These are phyloP conservation scores for Leccinum pachyderme DNA, from an alignment of 1,284 basidiomycete species.

Conservation along the genomic window DNA sequence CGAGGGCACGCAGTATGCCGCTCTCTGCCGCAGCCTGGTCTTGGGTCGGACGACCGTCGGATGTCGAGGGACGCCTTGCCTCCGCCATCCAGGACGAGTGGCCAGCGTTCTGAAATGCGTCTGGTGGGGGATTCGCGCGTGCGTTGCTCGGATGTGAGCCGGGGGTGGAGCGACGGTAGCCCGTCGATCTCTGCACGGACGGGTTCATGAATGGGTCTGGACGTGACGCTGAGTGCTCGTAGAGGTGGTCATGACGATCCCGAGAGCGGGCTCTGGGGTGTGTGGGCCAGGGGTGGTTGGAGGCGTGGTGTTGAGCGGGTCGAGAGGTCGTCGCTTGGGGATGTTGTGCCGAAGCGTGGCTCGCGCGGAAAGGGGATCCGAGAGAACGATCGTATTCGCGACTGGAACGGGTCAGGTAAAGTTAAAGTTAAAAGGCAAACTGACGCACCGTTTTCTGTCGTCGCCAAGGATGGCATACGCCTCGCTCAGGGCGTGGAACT, in stretches of 20 bases:
- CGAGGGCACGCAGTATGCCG: background rate
- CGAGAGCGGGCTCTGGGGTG: conserved; percentile 14
- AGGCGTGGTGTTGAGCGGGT: conserved; percentile 27
- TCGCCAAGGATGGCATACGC: conserved; percentile 48
- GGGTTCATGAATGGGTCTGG: background rate
- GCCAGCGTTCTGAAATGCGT: background rate
- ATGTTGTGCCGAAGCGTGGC: conserved; percentile 17
- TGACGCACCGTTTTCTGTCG: conserved; percentile 43
- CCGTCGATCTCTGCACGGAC: background rate
- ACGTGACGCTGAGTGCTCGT: background rate
- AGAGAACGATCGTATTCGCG: conserved; percentile 33
- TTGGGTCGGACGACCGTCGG: background rate
- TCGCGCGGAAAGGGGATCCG: conserved; percentile 6
- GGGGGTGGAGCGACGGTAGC: background rate
- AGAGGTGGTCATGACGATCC: background rate
- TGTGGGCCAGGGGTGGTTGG: conserved; percentile 27
- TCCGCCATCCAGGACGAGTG: background rate
- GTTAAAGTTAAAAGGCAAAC: accelerated
- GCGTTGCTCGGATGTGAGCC: background rate
- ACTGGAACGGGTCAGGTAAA: conserved; percentile 11
- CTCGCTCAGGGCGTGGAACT: conserved; percentile 48
- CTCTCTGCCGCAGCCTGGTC: background rate
- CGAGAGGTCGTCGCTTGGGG: conserved; percentile 32
- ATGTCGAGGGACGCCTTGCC: background rate
- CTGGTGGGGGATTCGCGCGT: background rate